Evolutionary conservation across 495 filamentous ascomycete species (phyloP).

Genomic region (Aspergillus mulundensis): DNA sequence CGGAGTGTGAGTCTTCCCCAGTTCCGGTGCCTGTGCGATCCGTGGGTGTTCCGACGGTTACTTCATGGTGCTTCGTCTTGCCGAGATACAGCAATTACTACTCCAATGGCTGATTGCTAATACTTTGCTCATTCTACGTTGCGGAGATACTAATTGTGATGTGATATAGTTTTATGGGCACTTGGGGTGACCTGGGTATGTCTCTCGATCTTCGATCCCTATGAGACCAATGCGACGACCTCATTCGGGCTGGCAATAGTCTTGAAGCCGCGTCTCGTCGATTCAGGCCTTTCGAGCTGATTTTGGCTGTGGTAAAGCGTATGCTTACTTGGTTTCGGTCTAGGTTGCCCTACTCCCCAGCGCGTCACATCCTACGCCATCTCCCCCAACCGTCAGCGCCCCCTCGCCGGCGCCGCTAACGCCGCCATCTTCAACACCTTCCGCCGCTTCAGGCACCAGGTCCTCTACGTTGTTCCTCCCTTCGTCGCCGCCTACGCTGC

Average conservation of each 20-base stretch:
- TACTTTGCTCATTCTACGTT: background rate
- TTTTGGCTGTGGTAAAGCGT: background rate
- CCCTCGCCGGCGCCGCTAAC: conserved; percentile 56
- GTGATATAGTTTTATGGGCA: conserved; percentile 68
- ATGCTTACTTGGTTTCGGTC: conserved; percentile 6
- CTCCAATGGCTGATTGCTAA: background rate
- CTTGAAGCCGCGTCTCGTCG: background rate
- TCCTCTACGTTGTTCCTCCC: conserved; percentile 79
- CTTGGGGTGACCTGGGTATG: conserved; percentile 84
- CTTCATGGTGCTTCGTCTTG: conserved; percentile 3
- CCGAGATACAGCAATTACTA: background rate
- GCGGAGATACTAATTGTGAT: conserved; percentile 22
- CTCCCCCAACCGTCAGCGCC: conserved; percentile 61
- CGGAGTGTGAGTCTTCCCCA: conserved; percentile 61
- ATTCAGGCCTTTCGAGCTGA: background rate
- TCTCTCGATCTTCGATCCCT: conserved; percentile 21
- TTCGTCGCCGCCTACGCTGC: conserved; percentile 67
- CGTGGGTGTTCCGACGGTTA: conserved; percentile 8
- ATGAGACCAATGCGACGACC: background rate
- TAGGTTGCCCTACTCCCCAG: conserved; percentile 52
- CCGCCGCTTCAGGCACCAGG: conserved; percentile 59
- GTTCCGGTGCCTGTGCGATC: background rate
- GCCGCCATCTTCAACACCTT: conserved; percentile 63
- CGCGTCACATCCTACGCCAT: conserved; percentile 61
- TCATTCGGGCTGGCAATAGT: background rate